Evolutionary conservation across 352 stramenopile species (phyloP), one percentile per base, ranked within the genome.

Genomic region (Plasmopara halstedii): DNA sequence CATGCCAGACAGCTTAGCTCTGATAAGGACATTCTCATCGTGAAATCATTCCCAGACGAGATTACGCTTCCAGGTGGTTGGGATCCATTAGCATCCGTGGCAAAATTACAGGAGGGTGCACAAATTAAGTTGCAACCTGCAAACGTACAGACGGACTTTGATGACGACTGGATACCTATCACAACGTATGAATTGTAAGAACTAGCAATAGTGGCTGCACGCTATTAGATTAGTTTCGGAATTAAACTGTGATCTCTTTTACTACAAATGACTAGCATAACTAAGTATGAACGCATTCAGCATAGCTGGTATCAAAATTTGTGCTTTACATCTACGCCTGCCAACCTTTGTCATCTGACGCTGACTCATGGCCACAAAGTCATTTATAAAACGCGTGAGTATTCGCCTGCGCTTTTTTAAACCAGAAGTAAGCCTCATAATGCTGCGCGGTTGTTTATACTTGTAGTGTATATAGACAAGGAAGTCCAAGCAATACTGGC

Each of bases 21-120:
- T 1, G 69, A 86, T 39, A 51, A 52, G 18, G 68, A 85, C 33
- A 66, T 89, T 51, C 64, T 80, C 37, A 74, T 86, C 46, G 68
- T 70, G n/a, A 62, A 81, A 38, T 42, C 56, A 34, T 83, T 88
- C 48, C 77, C 77, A 0, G 15, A 15, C 13, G 42, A 71, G 7
- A 82, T 88, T 31, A 58, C 64, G 23, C 62, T 86, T 21, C 74
- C 74, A 21, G 77, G 74, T n/a, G 65, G 40, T 8, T 68, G 72
- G 46, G 61, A 83, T 36, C 67, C 66, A 0, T 50, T 76, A 18
- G 50, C 58, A 6, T 46, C 27, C 6, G 20, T 49, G 18, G 42
- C 20, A 0, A 58, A 55, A 29, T 13, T 58, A 14, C 18, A 41
- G 9, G 54, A 67, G 35, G 57, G 63, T 15, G 46, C 21, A 4